Evolutionary conservation across 192 early-diverging fungal genomes (phyloP), one percentile per base, ranked within the genome.

Genomic region (Spinellus fusiger): DNA sequence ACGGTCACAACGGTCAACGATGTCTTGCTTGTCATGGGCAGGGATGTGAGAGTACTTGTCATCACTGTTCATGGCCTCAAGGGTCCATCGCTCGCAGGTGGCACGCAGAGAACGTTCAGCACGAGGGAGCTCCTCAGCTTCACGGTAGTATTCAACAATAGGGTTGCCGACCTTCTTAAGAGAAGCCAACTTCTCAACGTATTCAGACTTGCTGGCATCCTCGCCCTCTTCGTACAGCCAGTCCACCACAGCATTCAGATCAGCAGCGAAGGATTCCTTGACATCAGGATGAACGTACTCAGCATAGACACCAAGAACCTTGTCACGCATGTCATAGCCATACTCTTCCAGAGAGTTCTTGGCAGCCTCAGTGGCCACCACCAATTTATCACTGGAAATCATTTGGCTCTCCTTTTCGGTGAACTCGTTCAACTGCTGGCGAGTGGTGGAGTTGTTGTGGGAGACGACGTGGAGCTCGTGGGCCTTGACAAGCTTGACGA

Each of bases 151-250:
- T 69, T 86, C 81, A 33, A 74, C 77, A 55, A 94, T 81, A 28
- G 94, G 94, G 59, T 89, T 85, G 40, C 93, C 93, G 32, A 81
- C 78, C 54, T 83, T 83, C 79, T 89, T 89, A 67, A 98, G 85
- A 10, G 74, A 79, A 0, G 70, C 75, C 28, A 98, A 77, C 79
- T 93, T 94, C 67, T 85, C 86, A 20, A 80, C 73, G 62, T 94
- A 98, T 20, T 89, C 89, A 18, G 84, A 88, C 86, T 95, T 95
- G 70, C 88, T 85, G 0, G 91, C 82, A 71, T 93, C 91, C 54
- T 96, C 92, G 53, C 96, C 96, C 66, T 97, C 93, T 50, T 92
- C 94, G 78, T 98, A 98, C 65, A 98, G 84, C 96, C 96, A 98
- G 73, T 96, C 89, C 84, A 97, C 96, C 59, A 84, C 84, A n/a